Evolutionary conservation across 139 green algal species (phyloP), one percentile per base, ranked within the genome.

Genomic region (Chlamydomonas applanata): DNA sequence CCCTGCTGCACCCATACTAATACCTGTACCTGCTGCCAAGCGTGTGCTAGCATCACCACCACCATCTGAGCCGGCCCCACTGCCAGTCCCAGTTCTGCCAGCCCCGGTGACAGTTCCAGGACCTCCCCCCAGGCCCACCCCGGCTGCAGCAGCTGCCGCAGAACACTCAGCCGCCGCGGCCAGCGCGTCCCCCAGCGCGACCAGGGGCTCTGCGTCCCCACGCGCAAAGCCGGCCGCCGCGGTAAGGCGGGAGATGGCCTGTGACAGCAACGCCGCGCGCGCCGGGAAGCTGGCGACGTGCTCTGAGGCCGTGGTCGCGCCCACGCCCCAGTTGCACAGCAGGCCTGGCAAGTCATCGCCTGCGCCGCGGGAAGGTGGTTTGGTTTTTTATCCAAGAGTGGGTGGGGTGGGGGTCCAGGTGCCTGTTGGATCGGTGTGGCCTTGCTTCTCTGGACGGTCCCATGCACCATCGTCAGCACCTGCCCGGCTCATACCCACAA

Each of bases 271-370:
- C 3, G 69, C 3, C 16, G 63, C 33, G 7, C 24, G 9, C 22
- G 16, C 16, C 5, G 14, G 24, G 2, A 71, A 9, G 7, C 32
- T 13, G 19, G 32, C 16, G 20, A 66, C 59, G 4, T 36, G 59
- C 59, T 56, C n/a, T 4, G 22, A 49, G 29, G 68, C 68, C 17
- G 81, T 82, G 20, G 82, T 63, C 19, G 95, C 75, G 14, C 83
- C 92, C 5, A 82, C 72, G 3, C 87, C 87, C 92, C 92, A 97
- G 78, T 97, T 93, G 72, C 88, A 73, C 64, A 97, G 87, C 76
- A 97, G 82, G 0, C 86, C 89, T 1, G 84, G 77, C 64, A 87
- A 73, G 75, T 90, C 85, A 61, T 90, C 83, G 2, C 82, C 82
- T 61, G 75, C 53, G n/a, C 53, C 14, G 53, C 53, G 19, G 16